Base-by-base conservation (phyloP, 768 basidiomycete genomes). In the Lentinus tigrinus region DNA sequence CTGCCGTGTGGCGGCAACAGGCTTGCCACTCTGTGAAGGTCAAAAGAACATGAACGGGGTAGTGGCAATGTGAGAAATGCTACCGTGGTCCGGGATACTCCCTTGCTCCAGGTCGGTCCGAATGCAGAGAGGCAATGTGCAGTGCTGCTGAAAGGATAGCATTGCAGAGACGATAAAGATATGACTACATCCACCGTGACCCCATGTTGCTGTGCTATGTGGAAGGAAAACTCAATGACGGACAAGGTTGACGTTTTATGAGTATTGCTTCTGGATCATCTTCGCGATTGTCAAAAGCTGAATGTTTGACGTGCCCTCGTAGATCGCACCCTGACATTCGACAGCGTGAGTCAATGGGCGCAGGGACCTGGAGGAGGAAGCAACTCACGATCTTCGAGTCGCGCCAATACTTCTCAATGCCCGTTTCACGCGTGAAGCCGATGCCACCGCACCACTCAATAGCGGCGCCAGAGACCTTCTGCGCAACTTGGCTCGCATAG, bases 391-490 rank as follows among this genome's bases (percentile, higher is more conserved):
- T 95, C 81, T 97, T 98, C 6, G 93, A 95, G 73, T 98, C 96
- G 58, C 96, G 77, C 93, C 93, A 96, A 70, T 77, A 96, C 77
- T 98, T 98, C 78, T 98, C 97, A 62, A 98, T 89, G 3, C 94
- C 95, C 0, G 92, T 91, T 76, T 98, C 95, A 52, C 94, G 76
- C 52, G 94, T 96, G 74, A 91, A 95, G 0, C 94, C 96, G 48
- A 93, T 81, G 1, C 95, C 95, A 40, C 95, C 97, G 1, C 88
- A 86, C 96, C 95, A 98, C 72, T 98, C 96, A 62, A 98, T 98
- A 17, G 96, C 96, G 42, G 80, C 75, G 7, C 96, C 94, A 10
- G 88, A 82, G 2, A 97, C 95, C 42, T 81, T 79, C 74, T 96
- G 91, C 14, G 97, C 97, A 6, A 99, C 85, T 21, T 89, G 82